Evolutionary conservation across 345 rosid species (phyloP).

Genomic region (Tarenaya hassleriana): DNA sequence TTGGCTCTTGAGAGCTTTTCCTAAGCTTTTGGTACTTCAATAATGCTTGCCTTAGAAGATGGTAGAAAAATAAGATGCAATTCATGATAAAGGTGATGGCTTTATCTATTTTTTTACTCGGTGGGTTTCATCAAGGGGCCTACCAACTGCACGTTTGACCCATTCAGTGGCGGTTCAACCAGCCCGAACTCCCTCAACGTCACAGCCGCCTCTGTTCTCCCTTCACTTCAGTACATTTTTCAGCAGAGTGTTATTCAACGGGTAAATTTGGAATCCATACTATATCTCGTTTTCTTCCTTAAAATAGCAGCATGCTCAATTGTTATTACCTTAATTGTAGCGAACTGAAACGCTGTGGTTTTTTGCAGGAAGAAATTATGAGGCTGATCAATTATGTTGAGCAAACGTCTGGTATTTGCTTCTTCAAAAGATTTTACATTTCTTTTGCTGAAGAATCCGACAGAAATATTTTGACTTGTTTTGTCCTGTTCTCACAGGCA

Average conservation of each 20-base stretch:
- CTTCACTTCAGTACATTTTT: conserved; percentile 72
- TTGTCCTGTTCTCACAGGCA: conserved; percentile 42
- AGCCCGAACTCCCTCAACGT: conserved; percentile 43
- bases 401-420: conserved; percentile 79
- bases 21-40: too few relatives aligned
- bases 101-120: too few relatives aligned
- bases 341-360: background rate
- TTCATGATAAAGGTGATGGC: too few relatives aligned
- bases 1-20: too few relatives aligned
- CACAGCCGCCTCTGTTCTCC: conserved; percentile 44
- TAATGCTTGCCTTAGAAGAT: too few relatives aligned
- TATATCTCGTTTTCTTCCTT: background rate
- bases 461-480: conserved; percentile 1
- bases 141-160: conserved; percentile 39
- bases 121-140: too few relatives aligned
- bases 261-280: conserved; percentile 34
- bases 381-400: conserved; percentile 72
- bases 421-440: conserved; percentile 1
- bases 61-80: too few relatives aligned
- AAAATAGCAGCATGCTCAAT: background rate
- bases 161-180: conserved; percentile 43
- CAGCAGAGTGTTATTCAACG: conserved; percentile 76
- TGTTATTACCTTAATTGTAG: background rate
- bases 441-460: background rate
- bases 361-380: conserved; percentile 83